These are phyloP conservation scores for Pseudocercospora vitis DNA, from an alignment of 2,329 filamentous ascomycete species.

Conservation along the genomic window DNA sequence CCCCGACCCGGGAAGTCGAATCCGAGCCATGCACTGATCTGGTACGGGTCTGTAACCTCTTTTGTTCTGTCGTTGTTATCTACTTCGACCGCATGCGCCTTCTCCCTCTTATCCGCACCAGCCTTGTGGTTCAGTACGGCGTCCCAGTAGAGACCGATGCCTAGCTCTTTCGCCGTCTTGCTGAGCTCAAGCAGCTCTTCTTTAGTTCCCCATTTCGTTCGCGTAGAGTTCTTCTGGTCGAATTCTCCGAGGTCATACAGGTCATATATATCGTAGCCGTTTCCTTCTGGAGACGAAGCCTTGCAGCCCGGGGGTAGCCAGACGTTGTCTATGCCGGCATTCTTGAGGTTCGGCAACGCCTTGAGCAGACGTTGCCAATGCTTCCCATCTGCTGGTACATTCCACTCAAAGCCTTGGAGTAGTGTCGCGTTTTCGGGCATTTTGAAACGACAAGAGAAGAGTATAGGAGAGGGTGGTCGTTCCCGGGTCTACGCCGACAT, in stretches of 20 bases:
- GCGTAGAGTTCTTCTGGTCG: conserved; percentile 61
- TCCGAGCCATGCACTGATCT: conserved; percentile 67
- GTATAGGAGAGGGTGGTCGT: not conserved
- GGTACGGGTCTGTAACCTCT: conserved; percentile 20
- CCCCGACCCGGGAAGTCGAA: conserved; percentile 64
- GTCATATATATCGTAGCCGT: conserved; percentile 64
- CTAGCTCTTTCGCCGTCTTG: conserved; percentile 52
- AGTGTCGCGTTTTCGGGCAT: conserved; percentile 49
- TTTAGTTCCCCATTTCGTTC: conserved; percentile 69
- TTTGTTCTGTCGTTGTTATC: conserved; percentile 41
- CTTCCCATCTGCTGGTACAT: conserved; percentile 60
- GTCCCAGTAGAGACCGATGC: conserved; percentile 64
- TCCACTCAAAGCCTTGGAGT: conserved; percentile 71
- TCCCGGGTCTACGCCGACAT: not conserved
- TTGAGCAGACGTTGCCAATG: conserved; percentile 62
- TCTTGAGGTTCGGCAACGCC: conserved; percentile 56
- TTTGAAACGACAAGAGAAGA: not conserved
- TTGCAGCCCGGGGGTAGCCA: conserved; percentile 72
- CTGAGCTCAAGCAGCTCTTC: conserved; percentile 58
- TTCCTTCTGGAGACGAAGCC: conserved; percentile 56
- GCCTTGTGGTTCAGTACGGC: conserved; percentile 71
- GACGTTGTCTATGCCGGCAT: conserved; percentile 60
- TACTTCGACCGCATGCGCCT: conserved; percentile 62
- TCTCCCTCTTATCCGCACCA: conserved; percentile 64
- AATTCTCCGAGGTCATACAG: conserved; percentile 61